Evolutionary conservation across 208 protist species (phyloP).

Genomic region (Crithidia sp.): DNA sequence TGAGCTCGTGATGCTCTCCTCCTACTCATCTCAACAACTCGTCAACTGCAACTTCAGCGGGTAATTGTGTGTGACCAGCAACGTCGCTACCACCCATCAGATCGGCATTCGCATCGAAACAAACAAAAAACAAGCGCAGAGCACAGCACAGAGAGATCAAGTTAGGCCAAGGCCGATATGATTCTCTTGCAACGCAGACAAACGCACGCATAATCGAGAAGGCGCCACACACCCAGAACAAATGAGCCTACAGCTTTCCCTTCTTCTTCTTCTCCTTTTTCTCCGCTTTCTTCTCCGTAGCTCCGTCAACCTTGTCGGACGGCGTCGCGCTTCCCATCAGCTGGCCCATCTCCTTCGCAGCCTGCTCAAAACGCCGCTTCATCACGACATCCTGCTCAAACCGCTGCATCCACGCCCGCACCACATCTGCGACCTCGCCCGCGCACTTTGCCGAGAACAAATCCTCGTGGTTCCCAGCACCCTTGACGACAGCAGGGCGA

Average conservation of each 20-base stretch:
- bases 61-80: constrained; percentile 12
- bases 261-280: constrained; percentile 86
- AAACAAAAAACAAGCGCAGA: not conserved
- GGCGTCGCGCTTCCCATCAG: constrained; percentile 50
- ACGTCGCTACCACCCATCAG: not conserved
- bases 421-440: constrained; percentile 64
- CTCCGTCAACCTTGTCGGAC: constrained; percentile 13
- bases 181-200: not conserved
- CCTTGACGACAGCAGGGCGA: constrained; percentile 65
- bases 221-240: not conserved
- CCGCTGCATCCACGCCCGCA: constrained; percentile 75
- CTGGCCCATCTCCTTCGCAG: constrained; percentile 77
- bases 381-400: constrained; percentile 83
- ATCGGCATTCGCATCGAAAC: not conserved
- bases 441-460: constrained; percentile 56
- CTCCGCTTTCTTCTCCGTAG: constrained; percentile 55
- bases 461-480: constrained; percentile 53
- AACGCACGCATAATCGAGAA: not conserved
- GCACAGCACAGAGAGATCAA: not conserved
- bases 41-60: not conserved
- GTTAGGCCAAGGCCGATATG: not conserved
- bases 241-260: constrained; percentile 16
- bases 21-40: too few relatives aligned
- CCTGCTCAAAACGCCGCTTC: constrained; percentile 76
- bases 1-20: too few relatives aligned